Base-by-base conservation (phyloP, 2,329 filamentous ascomycete genomes). In the Ophiostoma ulmi region DNA sequence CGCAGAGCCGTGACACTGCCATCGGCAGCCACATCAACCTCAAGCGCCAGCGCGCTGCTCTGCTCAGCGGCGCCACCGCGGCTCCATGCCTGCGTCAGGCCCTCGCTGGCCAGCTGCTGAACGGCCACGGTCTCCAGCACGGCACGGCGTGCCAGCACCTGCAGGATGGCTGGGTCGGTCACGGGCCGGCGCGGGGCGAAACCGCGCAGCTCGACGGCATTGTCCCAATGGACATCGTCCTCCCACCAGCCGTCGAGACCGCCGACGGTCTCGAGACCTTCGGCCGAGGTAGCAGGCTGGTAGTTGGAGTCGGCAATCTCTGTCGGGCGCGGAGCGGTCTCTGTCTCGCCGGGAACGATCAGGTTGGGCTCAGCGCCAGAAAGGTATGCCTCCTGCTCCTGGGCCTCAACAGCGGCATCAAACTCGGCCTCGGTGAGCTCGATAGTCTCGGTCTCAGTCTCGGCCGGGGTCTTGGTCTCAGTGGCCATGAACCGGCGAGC, bases 241-340 rank as follows among this genome's bases (percentile, higher is more conserved):
- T 86, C 81, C 85, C 86, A 88, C 86, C 85, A 88, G 36, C 77
- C 78, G 44, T 78, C 78, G 52, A 86, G 72, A 0, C 82, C 79
- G 58, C 81, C 82, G 14, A 87, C 81, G 68, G 82, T 79, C 72
- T 84, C 81, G 2, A 88, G 79, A 0, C 79, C 83, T 0, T 81
- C 79, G 8, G 80, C 79, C 4, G 77, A 78, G 17, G 78, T 77
- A 20, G 86, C 86, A 3, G 85, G 85, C 3, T 77, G 75, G 76
- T 88, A 88, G 1, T 70, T 68, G 2, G 77, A 69, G 71, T 82
- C 80, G 22, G 73, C 70, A 22, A 82, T 74, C 31, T 77, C 73
- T 5, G 76, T 74, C 10, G 74, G 68, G 2, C 73, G 72, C 38
- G 77, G 75, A n/a, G 79, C 80, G 11, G 74, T 71, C 69, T 67